These are phyloP conservation scores for Ormosia semicastrata DNA, from an alignment of 306 rosid species.

Conservation along the genomic window DNA sequence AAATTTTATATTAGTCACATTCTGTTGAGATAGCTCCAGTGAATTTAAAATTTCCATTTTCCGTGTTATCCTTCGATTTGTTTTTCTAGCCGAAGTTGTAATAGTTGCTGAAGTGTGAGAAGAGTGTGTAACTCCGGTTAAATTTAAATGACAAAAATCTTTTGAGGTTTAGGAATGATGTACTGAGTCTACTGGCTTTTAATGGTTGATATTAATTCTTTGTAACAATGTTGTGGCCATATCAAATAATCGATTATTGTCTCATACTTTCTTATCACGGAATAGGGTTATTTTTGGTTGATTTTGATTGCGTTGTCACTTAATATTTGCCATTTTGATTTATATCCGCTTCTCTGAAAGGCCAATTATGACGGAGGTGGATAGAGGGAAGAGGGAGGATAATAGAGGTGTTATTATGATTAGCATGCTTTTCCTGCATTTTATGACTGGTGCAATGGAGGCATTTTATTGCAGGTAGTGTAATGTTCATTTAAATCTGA, in stretches of 20 bases:
- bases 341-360: no score
- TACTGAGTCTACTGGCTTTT: background rate
- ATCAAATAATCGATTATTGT: background rate
- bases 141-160: background rate
- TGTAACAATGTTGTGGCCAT: background rate
- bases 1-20: background rate
- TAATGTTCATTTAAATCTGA: no score
- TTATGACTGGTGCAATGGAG: no score
- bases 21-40: conserved; percentile 9
- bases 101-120: background rate
- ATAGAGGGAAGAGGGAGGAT: no score
- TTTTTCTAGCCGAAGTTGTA: background rate
- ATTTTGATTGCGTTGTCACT: background rate
- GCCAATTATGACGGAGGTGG: no score
- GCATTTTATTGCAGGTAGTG: no score
- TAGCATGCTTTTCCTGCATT: no score
- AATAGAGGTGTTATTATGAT: no score
- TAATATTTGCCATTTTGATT: background rate
- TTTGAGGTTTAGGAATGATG: conserved; percentile 8
- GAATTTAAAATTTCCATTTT: background rate
- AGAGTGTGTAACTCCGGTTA: background rate
- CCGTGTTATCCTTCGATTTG: background rate
- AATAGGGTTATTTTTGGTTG: background rate
- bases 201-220: background rate
- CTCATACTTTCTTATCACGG: background rate